phyloP scores from a whole-genome alignment of 192 early-diverging fungal species.

The Lunasporangiospora selenospora region DNA sequence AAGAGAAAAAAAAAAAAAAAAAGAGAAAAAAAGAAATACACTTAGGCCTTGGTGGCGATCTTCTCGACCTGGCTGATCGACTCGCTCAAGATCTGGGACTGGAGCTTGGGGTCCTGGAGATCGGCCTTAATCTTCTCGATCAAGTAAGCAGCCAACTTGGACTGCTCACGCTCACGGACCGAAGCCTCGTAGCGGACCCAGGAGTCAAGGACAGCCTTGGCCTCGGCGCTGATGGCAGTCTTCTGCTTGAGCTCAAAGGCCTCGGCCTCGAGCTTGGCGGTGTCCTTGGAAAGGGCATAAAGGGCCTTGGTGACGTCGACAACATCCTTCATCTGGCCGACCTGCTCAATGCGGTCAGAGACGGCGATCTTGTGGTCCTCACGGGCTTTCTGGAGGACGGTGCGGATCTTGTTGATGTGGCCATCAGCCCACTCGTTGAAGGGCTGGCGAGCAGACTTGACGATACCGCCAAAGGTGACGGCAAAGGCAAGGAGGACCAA shows the following conservation, averaged over 20 bases:
- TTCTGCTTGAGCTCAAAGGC: slow-evolving; percentile 96
- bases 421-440: slow-evolving; percentile 79
- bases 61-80: slow-evolving; percentile 52
- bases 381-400: slow-evolving; percentile 83
- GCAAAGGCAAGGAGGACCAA: slow-evolving; percentile 83
- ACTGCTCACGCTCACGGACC: slow-evolving; percentile 94
- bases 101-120: slow-evolving; percentile 71
- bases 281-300: slow-evolving; percentile 95
- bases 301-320: slow-evolving; percentile 93
- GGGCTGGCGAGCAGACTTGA: slow-evolving; percentile 82
- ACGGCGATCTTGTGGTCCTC: slow-evolving; percentile 93
- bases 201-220: slow-evolving; percentile 89
- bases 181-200: slow-evolving; percentile 97
- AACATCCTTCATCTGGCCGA: slow-evolving; percentile 91
- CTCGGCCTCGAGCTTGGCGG: slow-evolving; percentile 92
- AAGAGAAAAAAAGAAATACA: too few relatives aligned
- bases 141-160: slow-evolving; percentile 81
- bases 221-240: slow-evolving; percentile 78
- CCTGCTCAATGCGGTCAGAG: slow-evolving; percentile 86
- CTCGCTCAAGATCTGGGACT: slow-evolving; percentile 50
- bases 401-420: slow-evolving; percentile 78
- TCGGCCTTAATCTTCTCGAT: slow-evolving; percentile 81
- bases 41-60: slow-evolving; percentile 48
- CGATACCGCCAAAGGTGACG: slow-evolving; percentile 81
- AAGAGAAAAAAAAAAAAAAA: too few relatives aligned